Evolutionary conservation across 225 moss, liverwort and hornwort genomes (phyloP), one percentile per base, ranked within the genome.

Genomic region (Takakia lepidozioides): DNA sequence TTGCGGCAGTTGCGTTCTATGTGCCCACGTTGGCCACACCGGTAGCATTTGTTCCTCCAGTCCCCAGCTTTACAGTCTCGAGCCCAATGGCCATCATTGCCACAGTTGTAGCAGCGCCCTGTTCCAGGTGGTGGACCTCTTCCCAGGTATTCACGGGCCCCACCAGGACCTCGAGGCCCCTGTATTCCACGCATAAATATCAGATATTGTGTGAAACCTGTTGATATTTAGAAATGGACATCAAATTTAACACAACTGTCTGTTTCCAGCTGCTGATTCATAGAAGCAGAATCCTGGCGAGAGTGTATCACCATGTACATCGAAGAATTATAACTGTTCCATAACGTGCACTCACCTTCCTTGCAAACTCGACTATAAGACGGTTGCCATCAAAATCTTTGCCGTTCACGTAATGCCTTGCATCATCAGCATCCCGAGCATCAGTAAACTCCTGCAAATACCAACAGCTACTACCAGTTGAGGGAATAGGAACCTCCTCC

Each of bases 81-180:
- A 0, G 86, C 93, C 93, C 93, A 93, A 43, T 93, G 93, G 15
- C 93, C 93, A 46, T 88, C 93, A 60, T 93, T 88, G 4, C 93
- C 93, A 72, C 93, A 93, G 43, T 93, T 93, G 57, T 79, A 93
- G 46, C 93, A 93, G 7, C 86, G 85, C 0, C 93, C 93, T 5
- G 71, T 86, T 9, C 88, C 86, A 0, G 86, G 86, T 2, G 70
- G 59, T 3, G 81, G 88, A 32, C 93, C 83, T 43, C 63, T 78
- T 39, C 88, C 86, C 27, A 93, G 86, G 58, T 93, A 88, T 20
- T 93, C 93, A 36, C 72, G 83, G 5, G 60, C 67, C 24, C 86
- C 83, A 38, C 86, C 68, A 27, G 83, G 55, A 61, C 81, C 81
- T 71, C 93, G 73, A 48, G 92, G 92, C 18, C 88, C 85, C 75